These are phyloP conservation scores for Phytophthora aleatoria DNA, from an alignment of 352 stramenopile species.

Conservation along the genomic window DNA sequence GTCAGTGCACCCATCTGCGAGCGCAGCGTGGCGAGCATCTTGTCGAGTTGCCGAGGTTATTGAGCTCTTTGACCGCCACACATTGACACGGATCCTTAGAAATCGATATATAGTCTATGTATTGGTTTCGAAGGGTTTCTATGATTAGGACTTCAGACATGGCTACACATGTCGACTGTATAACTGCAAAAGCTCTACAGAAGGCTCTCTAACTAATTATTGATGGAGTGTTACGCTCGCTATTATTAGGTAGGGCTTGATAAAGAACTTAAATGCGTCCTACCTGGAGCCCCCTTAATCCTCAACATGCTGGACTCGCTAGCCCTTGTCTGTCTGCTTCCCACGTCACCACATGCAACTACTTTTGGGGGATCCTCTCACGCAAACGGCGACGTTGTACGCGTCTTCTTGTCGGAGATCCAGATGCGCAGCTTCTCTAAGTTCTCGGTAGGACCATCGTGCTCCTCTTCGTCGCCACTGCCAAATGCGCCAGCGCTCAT, in stretches of 20 bases:
- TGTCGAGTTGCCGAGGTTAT: constrained; percentile 27
- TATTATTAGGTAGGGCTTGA: constrained; percentile 7
- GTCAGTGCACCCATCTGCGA: constrained; percentile 62
- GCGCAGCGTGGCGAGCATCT: constrained; percentile 66
- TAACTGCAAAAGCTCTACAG: constrained; percentile 4
- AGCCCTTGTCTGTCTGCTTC: constrained; percentile 5
- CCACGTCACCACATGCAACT: constrained; percentile 35
- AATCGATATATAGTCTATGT: constrained; percentile 1
- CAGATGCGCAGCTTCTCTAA: constrained; percentile 87
- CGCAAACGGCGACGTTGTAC: constrained; percentile 76
- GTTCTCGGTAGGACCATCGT: constrained; percentile 32
- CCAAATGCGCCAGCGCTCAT: constrained; percentile 36
- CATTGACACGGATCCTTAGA: constrained; percentile 1
- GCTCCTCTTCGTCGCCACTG: constrained; percentile 31
- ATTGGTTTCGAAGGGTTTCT: constrained; percentile 11
- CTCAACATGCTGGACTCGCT: constrained; percentile 5
- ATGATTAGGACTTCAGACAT: not conserved
- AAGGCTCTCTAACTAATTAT: constrained; percentile 33
- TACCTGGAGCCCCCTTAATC: constrained; percentile 1
- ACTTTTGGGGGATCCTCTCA: constrained; percentile 17
- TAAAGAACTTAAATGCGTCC: constrained; percentile 13
- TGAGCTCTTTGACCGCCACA: constrained; percentile 33
- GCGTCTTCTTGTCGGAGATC: constrained; percentile 87
- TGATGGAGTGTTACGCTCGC: constrained; percentile 12
- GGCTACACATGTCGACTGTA: constrained; percentile 23